Base-by-base conservation (phyloP, 441 rosid genomes). In the Gossypium aridum region DNA sequence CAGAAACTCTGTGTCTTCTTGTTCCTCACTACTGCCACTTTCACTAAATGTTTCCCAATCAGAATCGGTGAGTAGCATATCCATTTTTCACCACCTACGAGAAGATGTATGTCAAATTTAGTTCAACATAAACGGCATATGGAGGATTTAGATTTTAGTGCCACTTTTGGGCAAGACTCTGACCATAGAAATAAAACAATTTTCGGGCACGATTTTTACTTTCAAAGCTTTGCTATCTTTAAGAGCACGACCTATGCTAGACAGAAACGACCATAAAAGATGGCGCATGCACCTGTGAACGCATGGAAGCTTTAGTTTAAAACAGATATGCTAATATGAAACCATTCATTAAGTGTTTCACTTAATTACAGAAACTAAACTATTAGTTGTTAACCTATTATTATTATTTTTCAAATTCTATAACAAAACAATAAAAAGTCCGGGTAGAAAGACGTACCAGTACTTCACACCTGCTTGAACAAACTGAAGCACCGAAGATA, bases 11-110 rank as follows among this genome's bases (percentile, higher is more conserved):
- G 80, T 85, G 75, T 90, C 94, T 66, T 86, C 97, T 1, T 81
- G 88, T 71, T 81, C 91, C 74, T 84, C 98, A 73, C 95, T 88
- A 82, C 93, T 86, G 34, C 85, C 82, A 72, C 95, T 89, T 72
- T 91, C 98, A 72, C 99, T 95, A 76, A 75, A 83, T 80, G 83
- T 89, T 39, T 95, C 99, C 97, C 98, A 95, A 65, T 91, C 98
- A 78, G 90, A 90, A 76, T 89, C 98, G 64, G 88, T 77, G 19
- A 82, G 82, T 45, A 83, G 73, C 78, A 77, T 75, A 77, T 90
- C 97, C 98, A 94, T 92, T 55, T 59, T 81, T 79, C 64, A 78
- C 79, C 71, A 74, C 88, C 90, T 85, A 76, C 5, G n/a, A 17
- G 43, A 22, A 3, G 53, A 65, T 5, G 22, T 43, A 25, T 7